Evolutionary conservation across 768 basidiomycete genomes (phyloP), one percentile per base, ranked within the genome.

Genomic region (Trichaptum fuscoviolaceum): DNA sequence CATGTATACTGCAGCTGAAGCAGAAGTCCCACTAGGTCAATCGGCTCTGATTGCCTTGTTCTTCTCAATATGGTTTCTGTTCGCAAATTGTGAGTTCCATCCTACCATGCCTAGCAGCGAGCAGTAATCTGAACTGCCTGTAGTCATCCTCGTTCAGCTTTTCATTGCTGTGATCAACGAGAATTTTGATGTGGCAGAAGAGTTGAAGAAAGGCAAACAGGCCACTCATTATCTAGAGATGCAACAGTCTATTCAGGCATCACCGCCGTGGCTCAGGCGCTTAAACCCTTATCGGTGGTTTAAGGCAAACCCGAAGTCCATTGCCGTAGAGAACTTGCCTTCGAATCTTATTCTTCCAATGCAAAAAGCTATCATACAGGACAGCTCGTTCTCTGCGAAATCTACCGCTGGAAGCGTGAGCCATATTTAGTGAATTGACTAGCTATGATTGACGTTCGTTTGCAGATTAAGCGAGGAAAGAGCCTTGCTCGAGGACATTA

Each of bases 81-180:
- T 99, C 69, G 88, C 93, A 0, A 95, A 95, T 74, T 96, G 94
- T 95, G 69, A 71, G 94, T 81, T 63, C 61, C 57, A 23, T 65
- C 24, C 36, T 23, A 18, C 52, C 63, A 17, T 66, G 63, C 58
- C 9, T 59, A 57, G 35, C 4, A 18, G 7, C 34, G 35, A 57
- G 35, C 34, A 57, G 36, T 17, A 58, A 61, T 65, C 27, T 67
- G 27, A 62, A 69, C 52, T 58, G 24, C 8, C 57, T 67, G 17
- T 63, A 96, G 95, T 94, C 81, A 93, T 96, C 71, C 83, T 96
- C 9, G 75, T 96, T 62, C 95, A 96, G 73, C 91, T 98, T 89
- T 97, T 98, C 80, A 93, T 99, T 72, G 96, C 96, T 35, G 95
- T 96, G 59, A 95, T 97, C 81, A 93, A 95, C 72, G 95, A 96